A percentile compares a stretch with the other conserved stretches of the same genome.
Conservation (phyloP, 805 yeast species). For the Ogataea trehaloabstinens region DNA sequence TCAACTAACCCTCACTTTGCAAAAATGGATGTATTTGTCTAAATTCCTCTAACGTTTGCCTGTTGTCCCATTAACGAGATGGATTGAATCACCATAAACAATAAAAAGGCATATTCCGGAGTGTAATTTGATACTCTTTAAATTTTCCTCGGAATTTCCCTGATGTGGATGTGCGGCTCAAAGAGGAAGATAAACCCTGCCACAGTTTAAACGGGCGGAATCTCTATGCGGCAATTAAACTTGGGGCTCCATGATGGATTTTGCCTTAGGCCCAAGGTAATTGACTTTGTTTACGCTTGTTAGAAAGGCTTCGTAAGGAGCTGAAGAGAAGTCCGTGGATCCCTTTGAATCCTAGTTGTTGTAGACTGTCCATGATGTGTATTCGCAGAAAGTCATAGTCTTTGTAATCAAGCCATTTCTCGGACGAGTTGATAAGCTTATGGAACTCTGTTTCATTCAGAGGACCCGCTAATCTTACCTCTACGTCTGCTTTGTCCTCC, state of each 20-base stretch:
- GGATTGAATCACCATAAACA: no score
- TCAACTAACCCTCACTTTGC: no score
- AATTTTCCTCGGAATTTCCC: background rate
- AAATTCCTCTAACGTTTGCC: no score
- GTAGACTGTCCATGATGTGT: constrained; percentile 40
- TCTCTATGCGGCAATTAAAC: no score
- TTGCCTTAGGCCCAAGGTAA: background rate
- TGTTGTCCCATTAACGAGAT: no score
- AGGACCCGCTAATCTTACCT: constrained; percentile 51
- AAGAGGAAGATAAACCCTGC: no score
- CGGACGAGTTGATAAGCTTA: constrained; percentile 19
- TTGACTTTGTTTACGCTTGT: constrained; percentile 8
- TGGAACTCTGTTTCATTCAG: constrained; percentile 42
- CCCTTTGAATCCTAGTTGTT: constrained; percentile 45
- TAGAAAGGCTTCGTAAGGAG: constrained; percentile 49
- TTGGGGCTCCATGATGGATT: no score
- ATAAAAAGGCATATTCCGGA: no score
- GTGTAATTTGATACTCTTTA: background rate
- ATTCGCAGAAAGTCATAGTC: constrained; percentile 46
- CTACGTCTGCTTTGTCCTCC: constrained; percentile 41
- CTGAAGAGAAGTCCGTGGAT: constrained; percentile 49
- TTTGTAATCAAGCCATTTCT: constrained; percentile 23
- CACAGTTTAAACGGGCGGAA: no score
- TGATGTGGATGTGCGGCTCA: background rate
- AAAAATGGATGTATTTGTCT: no score